Base-by-base conservation (phyloP, 257 asterid species). In the Primulina tabacum region DNA sequence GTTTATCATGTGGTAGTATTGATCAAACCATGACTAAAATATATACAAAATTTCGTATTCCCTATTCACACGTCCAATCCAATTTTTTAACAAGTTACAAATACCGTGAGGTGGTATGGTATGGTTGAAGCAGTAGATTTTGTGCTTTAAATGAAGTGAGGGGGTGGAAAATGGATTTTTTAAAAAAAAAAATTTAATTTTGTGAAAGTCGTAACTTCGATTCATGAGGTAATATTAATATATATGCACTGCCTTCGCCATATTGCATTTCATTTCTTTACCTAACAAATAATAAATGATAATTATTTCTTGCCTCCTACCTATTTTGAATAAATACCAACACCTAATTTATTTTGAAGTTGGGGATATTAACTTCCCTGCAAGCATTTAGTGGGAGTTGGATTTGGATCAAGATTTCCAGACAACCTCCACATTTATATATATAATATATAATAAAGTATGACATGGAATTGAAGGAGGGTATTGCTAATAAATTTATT, bases 271-370 rank as follows among this genome's bases (percentile, higher is more conserved):
- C 18, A 77, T 72, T 75, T 67, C 68, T 74, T 56, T 75, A 81
- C 84, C 88, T 74, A 83, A 83, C 88, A 59, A 73, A 78, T 71
- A 83, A 73, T 83, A 81, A 83, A 83, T 83, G 80, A 56, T 78
- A 64, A 50, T 70, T 76, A 76, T 76, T 70, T 47, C 34, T 59
- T 71, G 32, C 76, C 5, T 50, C 74, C 71, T 60, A 68, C 77
- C 74, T 14, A 52, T 74, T 68, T 72, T 77, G 77, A 77, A 72
- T 68, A 28, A 47, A 64, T 56, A 62, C 66, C 66, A 50, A 50
- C 57, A 77, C 74, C 81, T 65, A 71, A 76, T 71, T 61, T 37
- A 65, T 50, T 72, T 43, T 69, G 69, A 70, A 69, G 47, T 64
- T 38, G 53, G 64, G 59, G 69, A 35, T 37, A 11, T 37, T 57